Evolutionary conservation across 2,329 filamentous ascomycete genomes (phyloP), one percentile per base, ranked within the genome.

Genomic region (Xylaria multiplex): DNA sequence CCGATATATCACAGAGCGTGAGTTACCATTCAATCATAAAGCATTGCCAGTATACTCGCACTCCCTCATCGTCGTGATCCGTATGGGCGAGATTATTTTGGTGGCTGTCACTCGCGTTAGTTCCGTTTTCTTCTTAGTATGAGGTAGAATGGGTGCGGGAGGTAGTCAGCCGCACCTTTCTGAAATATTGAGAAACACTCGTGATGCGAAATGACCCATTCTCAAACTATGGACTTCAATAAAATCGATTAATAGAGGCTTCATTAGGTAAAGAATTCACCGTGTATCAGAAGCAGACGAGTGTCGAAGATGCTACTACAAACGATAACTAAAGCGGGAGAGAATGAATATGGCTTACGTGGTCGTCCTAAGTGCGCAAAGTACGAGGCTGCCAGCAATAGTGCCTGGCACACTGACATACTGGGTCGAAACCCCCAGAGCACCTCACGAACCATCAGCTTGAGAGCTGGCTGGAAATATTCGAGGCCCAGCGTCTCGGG

Each of bases 1-100:
- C 8, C 1, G 9, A 32, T 48, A 19, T 19, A 16, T 30, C 6
- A 43, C 59, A 32, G n/a, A n/a, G 14, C 27, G 14, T 50, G n/a
- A 14, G 70, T 69, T 77, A 89, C 87, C 87, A 92, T 78, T 93
- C 91, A 37, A 91, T 81, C 71, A 92, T 89, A 64, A 92, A 81
- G 74, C 88, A 91, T 35, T 90, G 90, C 90, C 90, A 93, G 69
- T 90, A 92, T 1, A 87, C 86, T 63, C 90, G 82, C 45, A 86
- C 79, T 62, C 84, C 82, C 19, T 82, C 74, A 68, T 88, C 84
- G 64, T 83, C 73, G 11, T 69, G 72, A 22, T 74, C 70, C 14
- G 66, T 61, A 45, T 69, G 70, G 7, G 70, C 61, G 53, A 69
- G 58, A 45, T 69, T 64, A 8, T 66, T 56, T 40, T 69, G 68